Percentiles rank a stretch among this genome's conserved stretches.
phyloP scores from a whole-genome alignment of 2,329 filamentous ascomycete species.

The Tricladium varicosporioides region DNA sequence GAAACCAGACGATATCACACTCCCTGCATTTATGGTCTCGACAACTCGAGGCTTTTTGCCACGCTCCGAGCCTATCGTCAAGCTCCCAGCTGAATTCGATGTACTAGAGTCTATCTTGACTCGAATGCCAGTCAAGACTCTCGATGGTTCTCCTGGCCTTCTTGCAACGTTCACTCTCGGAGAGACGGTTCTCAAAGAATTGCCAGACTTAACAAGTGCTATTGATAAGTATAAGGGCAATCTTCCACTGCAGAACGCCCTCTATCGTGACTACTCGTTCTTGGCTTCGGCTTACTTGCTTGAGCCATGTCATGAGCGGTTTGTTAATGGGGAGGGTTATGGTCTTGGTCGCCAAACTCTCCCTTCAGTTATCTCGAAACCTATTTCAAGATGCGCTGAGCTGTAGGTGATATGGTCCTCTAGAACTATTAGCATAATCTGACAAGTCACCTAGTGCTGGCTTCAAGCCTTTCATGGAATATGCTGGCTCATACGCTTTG shows the following conservation, averaged over 20 bases:
- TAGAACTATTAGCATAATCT: neutral
- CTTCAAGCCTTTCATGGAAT: slow-evolving; percentile 93
- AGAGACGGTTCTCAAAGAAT: slow-evolving; percentile 66
- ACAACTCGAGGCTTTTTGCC: slow-evolving; percentile 74
- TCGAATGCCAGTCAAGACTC: slow-evolving; percentile 76
- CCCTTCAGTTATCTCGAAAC: slow-evolving; percentile 72
- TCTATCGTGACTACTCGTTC: slow-evolving; percentile 92
- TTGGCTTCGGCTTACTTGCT: slow-evolving; percentile 85
- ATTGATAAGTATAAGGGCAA: slow-evolving; percentile 73
- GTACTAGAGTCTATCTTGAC: slow-evolving; percentile 69
- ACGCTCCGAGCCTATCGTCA: slow-evolving; percentile 57
- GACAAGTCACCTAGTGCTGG: slow-evolving; percentile 47
- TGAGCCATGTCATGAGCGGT: slow-evolving; percentile 82
- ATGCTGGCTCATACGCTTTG: slow-evolving; percentile 65
- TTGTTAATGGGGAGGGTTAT: slow-evolving; percentile 69
- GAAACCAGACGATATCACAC: slow-evolving; percentile 57
- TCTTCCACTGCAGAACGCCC: slow-evolving; percentile 75
- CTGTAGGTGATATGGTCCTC: slow-evolving; percentile 60
- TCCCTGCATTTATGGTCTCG: slow-evolving; percentile 78
- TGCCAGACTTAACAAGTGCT: slow-evolving; percentile 73
- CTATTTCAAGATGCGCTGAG: slow-evolving; percentile 79
- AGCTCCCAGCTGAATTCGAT: slow-evolving; percentile 72
- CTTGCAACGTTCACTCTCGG: slow-evolving; percentile 74
- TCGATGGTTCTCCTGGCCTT: slow-evolving; percentile 71
- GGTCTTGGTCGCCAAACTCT: slow-evolving; percentile 73